Conservation (phyloP, 2,329 filamentous ascomycete species). For the Hymenoscyphus albidus region DNA sequence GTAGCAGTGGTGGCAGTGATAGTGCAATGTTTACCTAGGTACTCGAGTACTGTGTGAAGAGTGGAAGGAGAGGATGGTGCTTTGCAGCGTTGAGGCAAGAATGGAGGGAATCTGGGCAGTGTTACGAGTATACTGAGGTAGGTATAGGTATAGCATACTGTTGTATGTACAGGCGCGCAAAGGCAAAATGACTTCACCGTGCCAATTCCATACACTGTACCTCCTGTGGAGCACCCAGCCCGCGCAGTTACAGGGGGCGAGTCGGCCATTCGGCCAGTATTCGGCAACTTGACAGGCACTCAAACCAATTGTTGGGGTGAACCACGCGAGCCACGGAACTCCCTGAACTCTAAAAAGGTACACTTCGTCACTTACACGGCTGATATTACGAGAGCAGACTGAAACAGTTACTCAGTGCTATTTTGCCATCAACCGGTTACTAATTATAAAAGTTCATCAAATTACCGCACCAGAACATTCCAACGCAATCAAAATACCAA, state of each 20-base stretch:
- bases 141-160: no score
- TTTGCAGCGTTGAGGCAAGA: not conserved
- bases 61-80: not conserved
- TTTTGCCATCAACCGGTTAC: not conserved
- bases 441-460: no score
- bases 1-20: not conserved
- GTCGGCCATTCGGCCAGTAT: not conserved
- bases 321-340: no score
- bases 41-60: not conserved
- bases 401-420: not conserved
- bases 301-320: no score
- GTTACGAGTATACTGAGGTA: not conserved
- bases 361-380: no score
- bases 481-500: not conserved
- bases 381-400: no score
- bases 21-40: not conserved
- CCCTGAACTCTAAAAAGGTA: no score
- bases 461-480: not conserved
- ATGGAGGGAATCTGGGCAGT: not conserved
- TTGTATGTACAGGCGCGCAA: not conserved
- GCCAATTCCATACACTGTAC: not conserved
- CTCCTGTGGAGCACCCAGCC: not conserved
- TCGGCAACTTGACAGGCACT: not conserved
- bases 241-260: not conserved
- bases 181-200: not conserved